Base-by-base conservation (phyloP, 352 stramenopile genomes). In the Phytophthora nicotianae region DNA sequence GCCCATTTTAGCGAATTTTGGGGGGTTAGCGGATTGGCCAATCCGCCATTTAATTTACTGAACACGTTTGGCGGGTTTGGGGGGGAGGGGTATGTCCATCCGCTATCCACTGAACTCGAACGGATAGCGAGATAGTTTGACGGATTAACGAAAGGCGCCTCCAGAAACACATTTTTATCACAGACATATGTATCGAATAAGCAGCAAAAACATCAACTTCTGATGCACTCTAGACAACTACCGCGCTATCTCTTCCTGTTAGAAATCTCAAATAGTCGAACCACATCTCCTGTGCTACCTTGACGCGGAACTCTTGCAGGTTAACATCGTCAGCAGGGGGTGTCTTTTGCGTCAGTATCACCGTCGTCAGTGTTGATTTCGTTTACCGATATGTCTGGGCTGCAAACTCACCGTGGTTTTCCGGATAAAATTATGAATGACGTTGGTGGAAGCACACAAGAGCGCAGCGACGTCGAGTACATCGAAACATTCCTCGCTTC, bases 41-140 rank as follows among this genome's bases (percentile, higher is more conserved):
- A 45, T 45, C 38, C 38, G 38, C 38, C 38, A 13, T 42, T 42
- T 4, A 42, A 19, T 42, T 42, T 42, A n/a, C 37, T 42, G 13
- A 23, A 23, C 16, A 45, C n/a, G 7, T 24, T 24, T 45, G 38
- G 38, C 5, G 10, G 17, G 24, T 23, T 24, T 24, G n/a, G n/a
- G n/a, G n/a, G n/a, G n/a, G n/a, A 7, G 38, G 17, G 8, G 8
- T 24, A 24, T 45, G 8, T 35, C 13, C 8, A 14, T 24, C 17
- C 5, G 38, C 38, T 6, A 45, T 45, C 35, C 13, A 3, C 35
- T 16, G 5, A 19, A 41, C 7, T 45, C 17, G n/a, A 9, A 0
- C 38, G 17, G 38, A 24, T 45, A 45, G 38, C 38, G 38, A 17
- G 6, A 24, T 23, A 10, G 38, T 24, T 24, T 24, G 38, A 14